Conservation (phyloP, 1,139 yeast genomes). For the Pichia sp. region DNA sequence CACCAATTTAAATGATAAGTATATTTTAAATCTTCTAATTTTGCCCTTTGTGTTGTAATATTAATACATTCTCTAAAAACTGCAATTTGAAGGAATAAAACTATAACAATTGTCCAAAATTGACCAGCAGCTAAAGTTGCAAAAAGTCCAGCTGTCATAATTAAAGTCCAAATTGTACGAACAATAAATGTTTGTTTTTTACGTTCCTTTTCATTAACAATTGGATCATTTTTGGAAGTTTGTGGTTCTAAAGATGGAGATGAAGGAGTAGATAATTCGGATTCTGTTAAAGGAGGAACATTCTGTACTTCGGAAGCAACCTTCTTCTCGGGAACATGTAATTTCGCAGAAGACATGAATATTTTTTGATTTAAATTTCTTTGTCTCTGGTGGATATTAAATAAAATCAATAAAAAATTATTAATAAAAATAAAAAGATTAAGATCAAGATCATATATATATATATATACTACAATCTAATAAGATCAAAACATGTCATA, state of each 20-base stretch:
- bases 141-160: slow-evolving; percentile 78
- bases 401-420: too few relatives aligned
- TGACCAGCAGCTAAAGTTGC: slow-evolving; percentile 81
- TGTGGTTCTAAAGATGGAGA: neutral
- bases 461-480: too few relatives aligned
- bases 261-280: too few relatives aligned
- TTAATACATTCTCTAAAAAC: slow-evolving; percentile 89
- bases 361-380: too few relatives aligned
- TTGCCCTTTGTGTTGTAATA: slow-evolving; percentile 77
- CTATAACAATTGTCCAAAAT: slow-evolving; percentile 65
- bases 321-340: too few relatives aligned
- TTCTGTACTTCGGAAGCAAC: too few relatives aligned
- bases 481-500: too few relatives aligned
- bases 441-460: too few relatives aligned
- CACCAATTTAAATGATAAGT: slow-evolving; percentile 90
- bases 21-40: slow-evolving; percentile 70
- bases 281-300: too few relatives aligned
- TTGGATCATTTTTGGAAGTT: slow-evolving; percentile 5
- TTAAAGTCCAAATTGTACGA: slow-evolving; percentile 91
- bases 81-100: slow-evolving; percentile 67
- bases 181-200: slow-evolving; percentile 80
- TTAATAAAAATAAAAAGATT: too few relatives aligned
- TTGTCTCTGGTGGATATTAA: too few relatives aligned
- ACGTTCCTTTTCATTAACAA: slow-evolving; percentile 44
- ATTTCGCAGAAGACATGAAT: too few relatives aligned